Percentiles rank a stretch among this genome's conserved stretches.
phyloP scores from a whole-genome alignment of 352 stramenopile genomes.

The Globisporangium cystogenes region DNA sequence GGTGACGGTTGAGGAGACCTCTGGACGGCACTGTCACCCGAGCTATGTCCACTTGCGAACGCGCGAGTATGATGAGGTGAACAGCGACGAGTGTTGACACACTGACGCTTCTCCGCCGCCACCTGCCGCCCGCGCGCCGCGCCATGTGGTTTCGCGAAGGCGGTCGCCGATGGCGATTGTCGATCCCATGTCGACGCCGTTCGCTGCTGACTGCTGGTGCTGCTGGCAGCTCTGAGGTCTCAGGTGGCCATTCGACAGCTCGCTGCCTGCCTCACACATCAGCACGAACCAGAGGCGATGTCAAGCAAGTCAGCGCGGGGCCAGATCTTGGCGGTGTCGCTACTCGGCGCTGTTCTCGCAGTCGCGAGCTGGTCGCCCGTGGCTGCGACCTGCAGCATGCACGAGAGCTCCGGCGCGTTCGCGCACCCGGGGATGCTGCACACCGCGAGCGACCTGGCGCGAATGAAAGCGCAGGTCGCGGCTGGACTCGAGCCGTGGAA shows the following conservation, averaged over 20 bases:
- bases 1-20: too few relatives aligned
- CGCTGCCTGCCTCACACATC: not conserved
- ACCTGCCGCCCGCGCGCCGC: too few relatives aligned
- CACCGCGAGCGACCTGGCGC: slow-evolving; percentile 11
- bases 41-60: too few relatives aligned
- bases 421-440: slow-evolving; percentile 15
- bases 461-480: slow-evolving; percentile 12
- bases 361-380: not conserved
- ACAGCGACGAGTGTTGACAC: too few relatives aligned
- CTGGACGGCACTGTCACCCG: too few relatives aligned
- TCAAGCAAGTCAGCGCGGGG: not conserved
- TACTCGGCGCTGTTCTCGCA: not conserved
- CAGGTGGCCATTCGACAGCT: not conserved
- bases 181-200: too few relatives aligned
- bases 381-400: slow-evolving; percentile 7
- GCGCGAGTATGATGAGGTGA: too few relatives aligned
- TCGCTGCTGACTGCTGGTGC: not conserved
- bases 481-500: slow-evolving; percentile 14
- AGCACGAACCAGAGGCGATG: not conserved
- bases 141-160: too few relatives aligned
- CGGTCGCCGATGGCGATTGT: too few relatives aligned
- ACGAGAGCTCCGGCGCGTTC: slow-evolving; percentile 4
- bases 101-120: too few relatives aligned
- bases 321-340: not conserved
- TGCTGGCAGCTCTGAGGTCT: not conserved